Base-by-base conservation (phyloP, 139 green algal genomes). In the Bryopsis sp. region DNA sequence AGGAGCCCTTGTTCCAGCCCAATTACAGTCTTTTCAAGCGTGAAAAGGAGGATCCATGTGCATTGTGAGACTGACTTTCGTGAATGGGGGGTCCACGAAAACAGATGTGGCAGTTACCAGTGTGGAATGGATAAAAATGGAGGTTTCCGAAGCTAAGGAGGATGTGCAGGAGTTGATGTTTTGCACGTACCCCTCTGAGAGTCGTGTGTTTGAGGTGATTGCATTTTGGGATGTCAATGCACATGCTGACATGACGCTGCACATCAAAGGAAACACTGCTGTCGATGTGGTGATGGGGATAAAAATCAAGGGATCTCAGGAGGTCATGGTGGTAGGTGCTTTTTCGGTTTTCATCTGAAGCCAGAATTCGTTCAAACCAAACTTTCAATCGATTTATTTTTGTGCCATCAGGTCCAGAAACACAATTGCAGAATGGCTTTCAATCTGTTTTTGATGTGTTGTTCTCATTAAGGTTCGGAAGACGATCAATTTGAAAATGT, bases 271-370 rank as follows among this genome's bases (percentile, higher is more conserved):
- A 22, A 65, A 39, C 6, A 39, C 58, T 31, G 8, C 58, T 5
- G 31, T 65, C 28, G 31, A 65, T 22, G 58, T 65, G 7, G 8
- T 26, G n/a, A 39, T 65, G 4, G 58, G 58, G n/a, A 47, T 65
- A 28, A 15, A 26, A 24, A 28, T 65, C 4, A 65, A 39, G 58
- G 58, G 58, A 22, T 7, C 11, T 24, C 28, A 65, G 26, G 58
- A 39, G 3, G 28, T 65, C 4, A 65, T 22, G 11, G 6, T 39
- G 4, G 24, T 65, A n/a, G n/a, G n/a, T n/a, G n/a, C n/a, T n/a
- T n/a, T n/a, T n/a, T n/a, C n/a, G n/a, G n/a, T n/a, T n/a, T n/a
- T n/a, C n/a, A n/a, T n/a, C n/a, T n/a, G n/a, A n/a, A n/a, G n/a
- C n/a, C n/a, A n/a, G n/a, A n/a, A n/a, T n/a, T n/a, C n/a, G n/a